Conservation (phyloP, 371 early-diverging fungal genomes). For the Haplosporangium sp. region DNA sequence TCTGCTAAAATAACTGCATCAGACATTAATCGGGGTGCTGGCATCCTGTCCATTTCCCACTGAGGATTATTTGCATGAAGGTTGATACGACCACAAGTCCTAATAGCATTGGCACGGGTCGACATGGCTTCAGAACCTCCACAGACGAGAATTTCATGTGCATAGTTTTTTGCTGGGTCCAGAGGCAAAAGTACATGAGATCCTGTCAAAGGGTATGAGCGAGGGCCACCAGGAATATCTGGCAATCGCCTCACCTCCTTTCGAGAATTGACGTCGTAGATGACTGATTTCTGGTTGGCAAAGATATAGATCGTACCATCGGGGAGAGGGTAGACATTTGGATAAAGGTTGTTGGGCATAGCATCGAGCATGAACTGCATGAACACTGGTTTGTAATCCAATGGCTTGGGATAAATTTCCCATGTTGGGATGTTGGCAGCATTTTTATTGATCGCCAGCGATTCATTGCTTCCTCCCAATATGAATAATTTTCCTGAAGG, state of each 20-base stretch:
- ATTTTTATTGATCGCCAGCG: conserved; percentile 62
- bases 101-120: conserved; percentile 57
- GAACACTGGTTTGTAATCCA: conserved; percentile 31
- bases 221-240: conserved; percentile 62
- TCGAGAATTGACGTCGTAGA: conserved; percentile 62
- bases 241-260: conserved; percentile 62
- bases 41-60: conserved; percentile 73
- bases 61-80: conserved; percentile 58
- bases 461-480: conserved; percentile 65
- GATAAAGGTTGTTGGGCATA: conserved; percentile 57
- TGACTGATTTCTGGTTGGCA: conserved; percentile 67
- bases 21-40: conserved; percentile 66
- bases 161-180: conserved; percentile 67
- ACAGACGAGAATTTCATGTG: conserved; percentile 69
- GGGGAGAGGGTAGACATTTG: conserved; percentile 66
- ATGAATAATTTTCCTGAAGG: conserved; percentile 70
- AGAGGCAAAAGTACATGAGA: conserved; percentile 71
- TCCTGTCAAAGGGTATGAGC: conserved; percentile 73
- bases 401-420: conserved; percentile 48
- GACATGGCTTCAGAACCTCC: conserved; percentile 66
- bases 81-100: conserved; percentile 69
- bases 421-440: conserved; percentile 64
- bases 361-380: conserved; percentile 53
- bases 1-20: conserved; percentile 73
- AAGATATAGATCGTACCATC: conserved; percentile 70